Base-by-base conservation (phyloP, 352 stramenopile genomes). In the Phytopythium chamaehyphon region DNA sequence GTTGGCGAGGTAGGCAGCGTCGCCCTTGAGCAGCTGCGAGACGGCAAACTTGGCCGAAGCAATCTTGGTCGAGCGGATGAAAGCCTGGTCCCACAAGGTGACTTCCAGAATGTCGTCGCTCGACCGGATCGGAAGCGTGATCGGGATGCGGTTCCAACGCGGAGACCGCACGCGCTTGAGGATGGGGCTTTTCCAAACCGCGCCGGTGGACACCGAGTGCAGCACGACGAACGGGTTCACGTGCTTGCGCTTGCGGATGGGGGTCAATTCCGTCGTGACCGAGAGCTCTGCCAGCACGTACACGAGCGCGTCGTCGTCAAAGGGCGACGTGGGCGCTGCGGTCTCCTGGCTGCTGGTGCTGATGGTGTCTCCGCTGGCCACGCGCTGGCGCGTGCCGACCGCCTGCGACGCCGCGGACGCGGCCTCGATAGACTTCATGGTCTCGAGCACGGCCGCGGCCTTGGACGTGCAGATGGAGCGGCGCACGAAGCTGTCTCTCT, bases 61-160 rank as follows among this genome's bases (percentile, higher is more conserved):
- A 18, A 89, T 73, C 31, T 82, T 84, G 5, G 79, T 57, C 6
- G 75, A 78, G 15, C 66, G 76, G 48, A 89, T 83, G 45, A 89
- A 69, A 3, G 62, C 58, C 49, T 87, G 66, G 60, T 89, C 78
- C 73, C 73, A 89, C 3, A 89, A 62, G 57, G 69, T 74, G n/a
- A 86, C 68, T 58, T 86, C 72, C 26, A 81, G 47, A 9, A 83
- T 65, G 33, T 73, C 67, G 21, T 54, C 52, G 3, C 43, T 49
- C 21, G 66, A 57, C 14, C 79, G 47, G 8, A 65, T 39, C 6
- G 71, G 68, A 36, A 82, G 62, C 19, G 64, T 64, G 10, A 88
- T 43, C 0, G 69, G 64, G 15, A 78, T 64, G 40, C 66, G 54
- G 12, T 64, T 66, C 72, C 69, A 81, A 53, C 58, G 66, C 19